phyloP scores from a whole-genome alignment of 352 stramenopile species.

The Globisporangium canariense region DNA sequence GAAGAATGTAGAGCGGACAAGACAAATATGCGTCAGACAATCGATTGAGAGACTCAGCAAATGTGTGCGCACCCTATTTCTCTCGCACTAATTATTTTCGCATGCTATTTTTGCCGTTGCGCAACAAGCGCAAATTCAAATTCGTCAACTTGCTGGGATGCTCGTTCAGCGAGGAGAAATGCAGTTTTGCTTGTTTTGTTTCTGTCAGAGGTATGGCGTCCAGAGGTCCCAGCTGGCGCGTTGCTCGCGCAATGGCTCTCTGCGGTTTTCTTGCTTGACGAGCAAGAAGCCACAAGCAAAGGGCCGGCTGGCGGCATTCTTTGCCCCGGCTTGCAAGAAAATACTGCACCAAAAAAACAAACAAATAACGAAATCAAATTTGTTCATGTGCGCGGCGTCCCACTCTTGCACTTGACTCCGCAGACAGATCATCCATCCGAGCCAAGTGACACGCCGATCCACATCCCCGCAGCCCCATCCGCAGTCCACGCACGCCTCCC shows the following conservation, averaged over 20 bases:
- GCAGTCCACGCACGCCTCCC: neutral
- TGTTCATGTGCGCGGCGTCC: conserved; percentile 5
- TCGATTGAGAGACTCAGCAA: neutral
- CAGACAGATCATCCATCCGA: neutral
- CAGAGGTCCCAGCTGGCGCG: conserved; percentile 2
- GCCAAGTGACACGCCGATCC: conserved; percentile 7
- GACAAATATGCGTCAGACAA: neutral
- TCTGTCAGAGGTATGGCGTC: neutral
- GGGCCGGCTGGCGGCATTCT: neutral
- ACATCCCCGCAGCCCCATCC: neutral
- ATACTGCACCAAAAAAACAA: neutral
- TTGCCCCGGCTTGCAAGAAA: neutral
- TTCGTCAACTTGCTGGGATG: neutral
- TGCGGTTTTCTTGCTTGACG: neutral
- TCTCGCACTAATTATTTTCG: too few species aligned
- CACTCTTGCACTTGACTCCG: conserved; percentile 11
- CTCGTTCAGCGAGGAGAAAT: neutral
- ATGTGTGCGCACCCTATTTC: neutral
- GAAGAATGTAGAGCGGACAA: too few species aligned
- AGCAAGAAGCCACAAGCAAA: neutral
- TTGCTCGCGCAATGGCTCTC: conserved; percentile 6
- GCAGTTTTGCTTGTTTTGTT: neutral
- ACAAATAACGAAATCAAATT: neutral
- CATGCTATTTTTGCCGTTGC: neutral
- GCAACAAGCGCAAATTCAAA: neutral